Evolutionary conservation across 441 rosid genomes (phyloP).

Genomic region (Cnidoscolus chayamansa): DNA sequence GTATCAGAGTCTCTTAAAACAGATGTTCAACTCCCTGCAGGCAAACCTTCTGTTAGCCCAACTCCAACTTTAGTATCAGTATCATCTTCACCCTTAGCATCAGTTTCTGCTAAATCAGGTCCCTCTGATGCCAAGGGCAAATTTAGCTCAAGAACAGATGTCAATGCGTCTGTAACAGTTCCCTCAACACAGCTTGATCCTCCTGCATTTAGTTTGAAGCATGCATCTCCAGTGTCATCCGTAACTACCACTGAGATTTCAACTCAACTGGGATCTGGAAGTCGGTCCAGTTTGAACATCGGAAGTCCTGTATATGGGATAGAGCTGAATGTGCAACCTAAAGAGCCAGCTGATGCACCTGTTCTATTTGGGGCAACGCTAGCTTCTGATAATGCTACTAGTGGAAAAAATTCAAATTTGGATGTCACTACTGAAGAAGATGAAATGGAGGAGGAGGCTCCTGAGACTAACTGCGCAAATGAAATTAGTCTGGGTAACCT

Average conservation of each 20-base stretch:
- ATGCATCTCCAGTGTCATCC: slow-evolving; percentile 44
- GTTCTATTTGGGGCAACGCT: slow-evolving; percentile 32
- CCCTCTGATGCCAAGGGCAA: neutral
- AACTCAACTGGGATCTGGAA: slow-evolving; percentile 35
- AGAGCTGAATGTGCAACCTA: slow-evolving; percentile 44
- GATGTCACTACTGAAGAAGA: slow-evolving; percentile 59
- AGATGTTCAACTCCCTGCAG: slow-evolving; percentile 14
- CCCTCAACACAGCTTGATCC: slow-evolving; percentile 27
- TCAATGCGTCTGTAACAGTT: slow-evolving; percentile 29
- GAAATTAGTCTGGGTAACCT: slow-evolving; percentile 67
- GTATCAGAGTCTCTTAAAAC: slow-evolving; percentile 16
- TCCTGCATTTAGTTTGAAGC: slow-evolving; percentile 39
- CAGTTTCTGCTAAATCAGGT: slow-evolving; percentile 8
- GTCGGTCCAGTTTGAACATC: slow-evolving; percentile 31
- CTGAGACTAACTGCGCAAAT: slow-evolving; percentile 54
- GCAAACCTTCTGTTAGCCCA: slow-evolving; percentile 2
- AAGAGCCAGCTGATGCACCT: slow-evolving; percentile 33
- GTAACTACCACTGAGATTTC: slow-evolving; percentile 34
- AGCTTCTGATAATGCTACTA: slow-evolving; percentile 33
- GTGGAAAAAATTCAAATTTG: slow-evolving; percentile 43
- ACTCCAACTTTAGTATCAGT: slow-evolving; percentile 30
- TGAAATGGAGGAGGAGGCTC: slow-evolving; percentile 96
- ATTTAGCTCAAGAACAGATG: slow-evolving; percentile 25
- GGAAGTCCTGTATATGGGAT: slow-evolving; percentile 36
- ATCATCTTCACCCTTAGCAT: slow-evolving; percentile 6